phyloP scores from a whole-genome alignment of 2,329 filamentous ascomycete species.

The Ophiostoma novo-ulmi region DNA sequence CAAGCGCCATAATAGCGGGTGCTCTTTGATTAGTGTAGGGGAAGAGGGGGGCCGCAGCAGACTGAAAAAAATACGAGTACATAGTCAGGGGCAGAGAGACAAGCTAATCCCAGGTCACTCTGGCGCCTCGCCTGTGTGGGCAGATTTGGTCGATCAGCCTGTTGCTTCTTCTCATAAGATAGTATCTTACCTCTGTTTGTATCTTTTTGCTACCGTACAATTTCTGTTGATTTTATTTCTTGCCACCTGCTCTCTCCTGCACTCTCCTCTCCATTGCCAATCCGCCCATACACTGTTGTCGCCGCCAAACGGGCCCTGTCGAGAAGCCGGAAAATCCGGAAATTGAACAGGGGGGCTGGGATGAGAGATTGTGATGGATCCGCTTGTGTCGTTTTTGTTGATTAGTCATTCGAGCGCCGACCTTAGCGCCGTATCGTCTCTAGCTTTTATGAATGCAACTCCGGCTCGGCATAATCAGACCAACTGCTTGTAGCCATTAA shows the following conservation, averaged over 20 bases:
- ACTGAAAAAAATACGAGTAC: conserved; percentile 1
- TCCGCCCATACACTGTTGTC: conserved; percentile 10
- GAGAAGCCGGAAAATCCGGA: conserved; percentile 24
- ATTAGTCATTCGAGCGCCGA: conserved; percentile 4
- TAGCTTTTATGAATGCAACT: not conserved
- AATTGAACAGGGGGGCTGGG: conserved; percentile 22
- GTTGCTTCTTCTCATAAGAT: too few relatives aligned
- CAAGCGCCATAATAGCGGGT: conserved; percentile 14
- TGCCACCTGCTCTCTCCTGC: not conserved
- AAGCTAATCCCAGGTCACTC: conserved; percentile 10
- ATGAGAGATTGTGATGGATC: conserved; percentile 17
- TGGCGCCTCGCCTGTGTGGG: conserved; percentile 3
- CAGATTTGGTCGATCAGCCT: not conserved
- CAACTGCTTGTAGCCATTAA: not conserved
- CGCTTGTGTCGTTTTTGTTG: conserved; percentile 17
- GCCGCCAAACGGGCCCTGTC: conserved; percentile 15
- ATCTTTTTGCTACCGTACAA: not conserved
- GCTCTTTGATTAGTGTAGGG: conserved; percentile 21
- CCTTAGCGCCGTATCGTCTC: not conserved
- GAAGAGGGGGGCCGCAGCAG: conserved; percentile 9
- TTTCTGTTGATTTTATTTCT: not conserved
- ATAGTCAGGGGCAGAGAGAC: conserved; percentile 16
- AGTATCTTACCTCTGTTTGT: not conserved
- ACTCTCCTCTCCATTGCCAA: not conserved
- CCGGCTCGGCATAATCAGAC: not conserved